Conservation (phyloP, 148 eudicot genomes). For the Diospyros lotus region DNA sequence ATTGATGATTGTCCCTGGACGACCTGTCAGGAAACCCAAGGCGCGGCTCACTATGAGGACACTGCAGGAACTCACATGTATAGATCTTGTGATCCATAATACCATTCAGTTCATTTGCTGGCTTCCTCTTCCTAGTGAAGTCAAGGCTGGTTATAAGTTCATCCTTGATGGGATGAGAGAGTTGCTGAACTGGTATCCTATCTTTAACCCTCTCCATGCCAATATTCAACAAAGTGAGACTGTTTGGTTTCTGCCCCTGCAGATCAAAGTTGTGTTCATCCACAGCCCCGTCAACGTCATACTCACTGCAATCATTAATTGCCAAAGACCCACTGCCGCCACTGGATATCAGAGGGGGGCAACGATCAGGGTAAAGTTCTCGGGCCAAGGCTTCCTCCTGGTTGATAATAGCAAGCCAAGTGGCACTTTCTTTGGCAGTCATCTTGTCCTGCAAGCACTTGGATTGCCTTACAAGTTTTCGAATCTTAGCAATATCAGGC, state of each 20-base stretch:
- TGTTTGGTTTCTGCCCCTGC: slow-evolving; percentile 11
- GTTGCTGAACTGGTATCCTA: slow-evolving; percentile 4
- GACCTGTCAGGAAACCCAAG: slow-evolving; percentile 41
- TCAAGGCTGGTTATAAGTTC: slow-evolving; percentile 11
- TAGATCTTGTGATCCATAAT: slow-evolving; percentile 24
- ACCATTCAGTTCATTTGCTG: slow-evolving; percentile 15
- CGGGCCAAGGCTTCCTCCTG: slow-evolving; percentile 35
- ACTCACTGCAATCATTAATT: slow-evolving; percentile 27
- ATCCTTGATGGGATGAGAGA: slow-evolving; percentile 3
- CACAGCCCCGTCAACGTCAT: slow-evolving; percentile 32
- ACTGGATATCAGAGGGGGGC: slow-evolving; percentile 23
- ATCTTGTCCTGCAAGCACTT: slow-evolving; percentile 49
- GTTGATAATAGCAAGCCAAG: slow-evolving; percentile 35
- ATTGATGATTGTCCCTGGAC: slow-evolving; percentile 48
- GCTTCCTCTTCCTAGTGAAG: slow-evolving; percentile 30
- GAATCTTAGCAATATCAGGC: slow-evolving; percentile 40
- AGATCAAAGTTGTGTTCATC: slow-evolving; percentile 15
- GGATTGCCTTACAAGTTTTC: slow-evolving; percentile 41
- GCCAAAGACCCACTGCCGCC: slow-evolving; percentile 21
- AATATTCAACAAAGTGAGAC: neutral
- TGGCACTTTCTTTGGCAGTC: slow-evolving; percentile 49
- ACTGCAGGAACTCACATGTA: slow-evolving; percentile 29
- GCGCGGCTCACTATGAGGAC: slow-evolving; percentile 37
- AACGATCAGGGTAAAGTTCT: slow-evolving; percentile 27
- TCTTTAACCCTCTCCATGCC: slow-evolving; percentile 12